phyloP scores from a whole-genome alignment of 345 rosid genomes.

The Punica granatum region DNA sequence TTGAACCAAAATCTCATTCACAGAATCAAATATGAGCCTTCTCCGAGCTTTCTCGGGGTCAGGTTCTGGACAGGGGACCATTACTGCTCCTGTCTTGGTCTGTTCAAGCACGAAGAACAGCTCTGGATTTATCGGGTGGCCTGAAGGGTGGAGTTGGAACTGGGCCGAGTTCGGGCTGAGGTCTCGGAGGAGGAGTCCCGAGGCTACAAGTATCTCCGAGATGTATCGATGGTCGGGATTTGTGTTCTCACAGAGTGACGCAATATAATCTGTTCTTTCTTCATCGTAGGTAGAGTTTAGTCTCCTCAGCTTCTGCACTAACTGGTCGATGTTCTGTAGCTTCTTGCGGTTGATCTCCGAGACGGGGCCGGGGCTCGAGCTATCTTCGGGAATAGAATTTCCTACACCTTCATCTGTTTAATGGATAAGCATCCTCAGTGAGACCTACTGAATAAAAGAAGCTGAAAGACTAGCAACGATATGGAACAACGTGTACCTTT shows the following conservation, averaged over 20 bases:
- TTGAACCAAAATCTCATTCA: slow-evolving; percentile 68
- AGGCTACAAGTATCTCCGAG: slow-evolving; percentile 86
- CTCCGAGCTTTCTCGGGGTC: slow-evolving; percentile 55
- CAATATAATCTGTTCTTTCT: slow-evolving; percentile 84
- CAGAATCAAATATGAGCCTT: slow-evolving; percentile 73
- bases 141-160: slow-evolving; percentile 81
- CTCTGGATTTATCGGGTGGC: slow-evolving; percentile 85
- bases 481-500: slow-evolving; percentile 31
- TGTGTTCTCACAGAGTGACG: slow-evolving; percentile 77
- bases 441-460: neutral
- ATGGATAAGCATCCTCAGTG: neutral
- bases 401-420: slow-evolving; percentile 41
- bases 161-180: slow-evolving; percentile 50
- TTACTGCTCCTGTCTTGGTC: slow-evolving; percentile 52
- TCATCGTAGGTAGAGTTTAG: slow-evolving; percentile 84
- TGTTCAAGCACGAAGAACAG: slow-evolving; percentile 85
- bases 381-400: slow-evolving; percentile 28
- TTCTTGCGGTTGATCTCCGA: slow-evolving; percentile 75
- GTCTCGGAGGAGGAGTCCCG: slow-evolving; percentile 87
- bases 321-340: slow-evolving; percentile 70
- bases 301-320: slow-evolving; percentile 83
- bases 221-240: slow-evolving; percentile 90
- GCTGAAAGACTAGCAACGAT: neutral
- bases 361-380: slow-evolving; percentile 29
- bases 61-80: slow-evolving; percentile 23